Percentiles rank a stretch among this genome's conserved stretches.
Conservation (phyloP, 2,329 filamentous ascomycete genomes). For the Harringtonia lauricola region DNA sequence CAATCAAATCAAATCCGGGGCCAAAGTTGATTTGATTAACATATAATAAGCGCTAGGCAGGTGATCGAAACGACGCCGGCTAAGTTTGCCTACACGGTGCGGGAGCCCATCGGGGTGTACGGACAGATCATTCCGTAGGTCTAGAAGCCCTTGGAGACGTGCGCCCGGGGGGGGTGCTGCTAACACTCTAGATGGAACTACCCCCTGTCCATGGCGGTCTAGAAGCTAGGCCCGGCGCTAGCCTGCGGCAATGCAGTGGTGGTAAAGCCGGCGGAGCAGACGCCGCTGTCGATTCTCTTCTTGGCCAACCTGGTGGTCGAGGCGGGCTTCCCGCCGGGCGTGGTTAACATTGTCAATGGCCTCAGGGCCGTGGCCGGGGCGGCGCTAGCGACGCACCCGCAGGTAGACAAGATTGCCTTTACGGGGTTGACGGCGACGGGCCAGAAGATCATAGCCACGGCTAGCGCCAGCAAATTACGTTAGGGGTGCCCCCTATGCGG, state of each 20-base stretch:
- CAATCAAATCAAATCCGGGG: too few species aligned
- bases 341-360: slow-evolving; percentile 62
- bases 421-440: slow-evolving; percentile 60
- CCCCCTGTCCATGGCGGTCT: slow-evolving; percentile 62
- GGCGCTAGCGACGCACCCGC: slow-evolving; percentile 50
- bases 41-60: too few species aligned
- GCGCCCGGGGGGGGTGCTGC: too few species aligned
- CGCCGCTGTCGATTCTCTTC: slow-evolving; percentile 38
- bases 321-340: slow-evolving; percentile 64
- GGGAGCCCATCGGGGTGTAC: slow-evolving; percentile 67
- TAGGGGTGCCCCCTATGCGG: too few species aligned
- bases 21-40: too few species aligned
- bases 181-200: too few species aligned
- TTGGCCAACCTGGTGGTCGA: slow-evolving; percentile 57
- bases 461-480: too few species aligned
- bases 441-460: slow-evolving; percentile 47
- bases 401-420: slow-evolving; percentile 61
- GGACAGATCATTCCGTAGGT: slow-evolving; percentile 64
- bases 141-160: too few species aligned
- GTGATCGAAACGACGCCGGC: too few species aligned
- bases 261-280: slow-evolving; percentile 39
- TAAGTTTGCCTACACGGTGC: slow-evolving; percentile 69
- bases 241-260: slow-evolving; percentile 53
- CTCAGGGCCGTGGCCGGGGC: slow-evolving; percentile 53
- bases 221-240: slow-evolving; percentile 62